phyloP scores from a whole-genome alignment of 2,329 filamentous ascomycete genomes.

The Colletotrichum incanum region DNA sequence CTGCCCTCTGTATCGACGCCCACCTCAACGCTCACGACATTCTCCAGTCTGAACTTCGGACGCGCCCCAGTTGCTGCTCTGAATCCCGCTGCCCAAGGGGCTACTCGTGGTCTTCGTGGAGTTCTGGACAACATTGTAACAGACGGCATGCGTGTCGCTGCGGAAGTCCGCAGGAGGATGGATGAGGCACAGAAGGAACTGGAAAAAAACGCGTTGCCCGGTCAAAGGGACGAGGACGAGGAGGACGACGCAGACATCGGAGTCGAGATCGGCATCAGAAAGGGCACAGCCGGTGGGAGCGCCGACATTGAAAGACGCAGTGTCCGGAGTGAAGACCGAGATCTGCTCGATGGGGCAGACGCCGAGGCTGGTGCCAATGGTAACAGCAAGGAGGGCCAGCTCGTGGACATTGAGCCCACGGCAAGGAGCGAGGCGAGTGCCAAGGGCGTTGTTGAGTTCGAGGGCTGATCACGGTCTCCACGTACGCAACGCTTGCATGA shows the following conservation, averaged over 20 bases:
- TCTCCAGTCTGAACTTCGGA: slow-evolving; percentile 79
- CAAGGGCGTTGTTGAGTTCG: slow-evolving; percentile 61
- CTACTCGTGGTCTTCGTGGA: slow-evolving; percentile 84
- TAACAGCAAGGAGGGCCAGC: slow-evolving; percentile 52
- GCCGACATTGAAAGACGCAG: slow-evolving; percentile 75
- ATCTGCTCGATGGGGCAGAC: slow-evolving; percentile 82
- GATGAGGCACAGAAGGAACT: slow-evolving; percentile 95
- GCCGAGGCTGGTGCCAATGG: slow-evolving; percentile 72
- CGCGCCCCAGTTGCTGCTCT: slow-evolving; percentile 58
- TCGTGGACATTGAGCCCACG: slow-evolving; percentile 53
- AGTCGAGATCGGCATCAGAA: slow-evolving; percentile 59
- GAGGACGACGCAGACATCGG: slow-evolving; percentile 74
- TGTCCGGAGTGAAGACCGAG: slow-evolving; percentile 77
- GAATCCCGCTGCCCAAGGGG: slow-evolving; percentile 65
- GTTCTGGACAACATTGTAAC: slow-evolving; percentile 98
- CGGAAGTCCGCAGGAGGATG: slow-evolving; percentile 92
- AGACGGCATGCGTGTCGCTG: slow-evolving; percentile 96
- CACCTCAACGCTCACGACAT: slow-evolving; percentile 84
- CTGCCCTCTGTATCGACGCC: slow-evolving; percentile 53
- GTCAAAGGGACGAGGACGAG: slow-evolving; percentile 76
- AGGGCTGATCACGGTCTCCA: slow-evolving; percentile 50
- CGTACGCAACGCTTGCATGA: neutral
- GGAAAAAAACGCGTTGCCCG: slow-evolving; percentile 83
- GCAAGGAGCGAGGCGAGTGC: slow-evolving; percentile 50
- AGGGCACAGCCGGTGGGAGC: slow-evolving; percentile 55